phyloP scores from a whole-genome alignment of 2,329 filamentous ascomycete species.

The Xylariomycetidae sp. region DNA sequence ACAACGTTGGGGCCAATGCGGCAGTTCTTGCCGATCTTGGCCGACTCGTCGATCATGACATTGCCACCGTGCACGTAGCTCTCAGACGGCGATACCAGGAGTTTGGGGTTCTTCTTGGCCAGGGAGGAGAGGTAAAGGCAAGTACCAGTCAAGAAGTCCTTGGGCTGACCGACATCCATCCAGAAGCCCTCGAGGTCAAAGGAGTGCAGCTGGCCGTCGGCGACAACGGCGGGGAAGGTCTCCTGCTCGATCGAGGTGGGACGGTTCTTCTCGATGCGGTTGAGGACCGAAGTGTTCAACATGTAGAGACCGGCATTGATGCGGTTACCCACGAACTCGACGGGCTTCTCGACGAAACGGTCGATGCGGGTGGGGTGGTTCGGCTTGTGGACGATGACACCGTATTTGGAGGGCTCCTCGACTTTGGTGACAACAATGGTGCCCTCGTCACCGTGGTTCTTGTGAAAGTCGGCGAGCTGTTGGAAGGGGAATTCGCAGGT shows the following conservation, averaged over 20 bases:
- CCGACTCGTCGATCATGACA: constrained; percentile 87
- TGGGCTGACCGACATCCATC: constrained; percentile 99
- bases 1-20: constrained; percentile 96
- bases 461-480: constrained; percentile 87
- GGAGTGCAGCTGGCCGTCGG: constrained; percentile 85
- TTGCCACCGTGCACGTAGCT: constrained; percentile 88
- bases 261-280: constrained; percentile 81
- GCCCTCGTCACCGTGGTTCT: constrained; percentile 85
- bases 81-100: constrained; percentile 67
- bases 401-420: constrained; percentile 97
- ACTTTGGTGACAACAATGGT: constrained; percentile 99
- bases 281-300: constrained; percentile 83
- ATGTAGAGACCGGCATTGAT: constrained; percentile 99
- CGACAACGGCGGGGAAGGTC: constrained; percentile 91
- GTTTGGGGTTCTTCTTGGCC: constrained; percentile 81
- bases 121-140: constrained; percentile 94
- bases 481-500: constrained; percentile 98
- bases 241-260: constrained; percentile 98
- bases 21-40: constrained; percentile 98
- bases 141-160: constrained; percentile 94
- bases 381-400: constrained; percentile 96
- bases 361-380: constrained; percentile 88
- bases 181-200: constrained; percentile 97
- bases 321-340: constrained; percentile 96
- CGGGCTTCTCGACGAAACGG: constrained; percentile 98